Evolutionary conservation across 192 early-diverging fungal genomes (phyloP).

Genomic region (Gryganskiella cystojenkinii): DNA sequence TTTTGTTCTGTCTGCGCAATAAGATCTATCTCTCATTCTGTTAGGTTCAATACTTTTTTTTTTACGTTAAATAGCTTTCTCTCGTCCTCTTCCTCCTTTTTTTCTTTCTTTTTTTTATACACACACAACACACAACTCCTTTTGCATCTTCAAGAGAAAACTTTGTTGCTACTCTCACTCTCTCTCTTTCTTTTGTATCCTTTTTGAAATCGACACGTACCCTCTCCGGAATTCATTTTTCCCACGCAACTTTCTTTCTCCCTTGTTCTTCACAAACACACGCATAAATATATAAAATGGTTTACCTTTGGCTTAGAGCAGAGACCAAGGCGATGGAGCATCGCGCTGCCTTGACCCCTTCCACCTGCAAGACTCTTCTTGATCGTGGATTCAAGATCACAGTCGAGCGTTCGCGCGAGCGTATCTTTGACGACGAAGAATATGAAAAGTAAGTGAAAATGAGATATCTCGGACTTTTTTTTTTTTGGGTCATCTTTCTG

Average conservation of each 20-base stretch:
- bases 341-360: slow-evolving; percentile 92
- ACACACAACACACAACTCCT: neutral
- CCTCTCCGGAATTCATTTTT: too few species aligned
- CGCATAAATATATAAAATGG: slow-evolving; percentile 37
- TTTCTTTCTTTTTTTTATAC: neutral
- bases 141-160: neutral
- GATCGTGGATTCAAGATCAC: slow-evolving; percentile 88
- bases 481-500: slow-evolving; percentile 1
- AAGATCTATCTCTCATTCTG: too few species aligned
- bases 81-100: neutral
- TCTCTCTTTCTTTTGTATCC: neutral
- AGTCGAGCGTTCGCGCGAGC: slow-evolving; percentile 82
- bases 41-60: too few species aligned
- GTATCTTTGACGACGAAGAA: slow-evolving; percentile 92
- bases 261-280: slow-evolving; percentile 3
- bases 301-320: slow-evolving; percentile 93
- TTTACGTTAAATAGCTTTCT: neutral
- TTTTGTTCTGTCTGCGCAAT: too few species aligned
- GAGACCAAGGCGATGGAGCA: slow-evolving; percentile 98
- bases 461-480: neutral
- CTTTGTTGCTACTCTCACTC: neutral
- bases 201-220: too few species aligned
- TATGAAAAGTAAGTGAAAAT: slow-evolving; percentile 71
- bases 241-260: neutral
- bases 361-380: slow-evolving; percentile 82